Conservation (phyloP, 805 yeast genomes). For the Teunomyces barrocoloradensis region DNA sequence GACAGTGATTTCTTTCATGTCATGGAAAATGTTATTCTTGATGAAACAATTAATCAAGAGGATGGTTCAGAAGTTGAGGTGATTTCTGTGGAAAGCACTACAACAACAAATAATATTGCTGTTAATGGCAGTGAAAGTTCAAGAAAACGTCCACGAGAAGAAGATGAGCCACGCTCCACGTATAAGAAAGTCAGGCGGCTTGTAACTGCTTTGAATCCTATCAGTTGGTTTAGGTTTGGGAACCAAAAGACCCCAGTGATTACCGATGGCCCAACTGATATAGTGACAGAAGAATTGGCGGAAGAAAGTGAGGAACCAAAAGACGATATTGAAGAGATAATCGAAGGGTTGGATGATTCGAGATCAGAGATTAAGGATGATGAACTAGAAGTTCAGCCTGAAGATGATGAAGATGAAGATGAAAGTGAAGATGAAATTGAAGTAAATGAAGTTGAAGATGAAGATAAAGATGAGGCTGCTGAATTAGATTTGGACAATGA, state of each 20-base stretch:
- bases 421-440: not conserved
- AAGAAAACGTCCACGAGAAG: not conserved
- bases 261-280: not conserved
- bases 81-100: not conserved
- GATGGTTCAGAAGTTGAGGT: not conserved
- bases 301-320: not conserved
- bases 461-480: not conserved
- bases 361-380: not conserved
- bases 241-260: not conserved
- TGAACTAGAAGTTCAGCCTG: not conserved
- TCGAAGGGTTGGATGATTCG: not conserved
- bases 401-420: not conserved
- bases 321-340: not conserved
- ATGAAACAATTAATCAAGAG: not conserved
- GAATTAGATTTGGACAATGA: too few relatives aligned
- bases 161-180: not conserved
- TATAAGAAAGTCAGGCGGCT: not conserved
- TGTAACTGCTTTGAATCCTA: slow-evolving; percentile 1
- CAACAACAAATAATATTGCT: not conserved
- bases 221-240: not conserved
- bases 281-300: not conserved
- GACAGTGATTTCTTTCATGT: not conserved
- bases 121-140: not conserved
- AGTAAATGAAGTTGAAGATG: not conserved
- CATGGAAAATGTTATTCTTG: not conserved